Conservation (phyloP, 768 basidiomycete genomes). For the Mycena epipterygia region DNA sequence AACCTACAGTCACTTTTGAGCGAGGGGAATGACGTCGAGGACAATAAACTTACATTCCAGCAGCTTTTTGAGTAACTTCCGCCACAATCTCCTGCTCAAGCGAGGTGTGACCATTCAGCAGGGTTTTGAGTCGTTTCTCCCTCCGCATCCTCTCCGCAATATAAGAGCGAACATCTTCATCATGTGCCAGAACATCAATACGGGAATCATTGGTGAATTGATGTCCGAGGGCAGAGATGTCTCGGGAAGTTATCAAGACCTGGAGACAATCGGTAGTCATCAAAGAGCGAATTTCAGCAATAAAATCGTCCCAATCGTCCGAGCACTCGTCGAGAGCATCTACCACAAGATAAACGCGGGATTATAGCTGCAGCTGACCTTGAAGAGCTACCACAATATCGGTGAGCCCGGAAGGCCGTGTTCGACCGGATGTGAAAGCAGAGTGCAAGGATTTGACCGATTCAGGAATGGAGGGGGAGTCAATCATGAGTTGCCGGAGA, state of each 20-base stretch:
- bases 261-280: not conserved
- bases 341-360: not conserved
- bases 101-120: not conserved
- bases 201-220: not conserved
- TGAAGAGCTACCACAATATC: not conserved
- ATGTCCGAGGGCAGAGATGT: not conserved
- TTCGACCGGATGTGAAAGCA: not conserved
- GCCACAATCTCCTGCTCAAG: too few relatives aligned
- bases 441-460: not conserved
- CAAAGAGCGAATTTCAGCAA: not conserved
- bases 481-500: not conserved
- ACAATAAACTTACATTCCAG: not conserved
- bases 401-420: not conserved
- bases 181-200: not conserved
- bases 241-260: too few relatives aligned
- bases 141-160: not conserved
- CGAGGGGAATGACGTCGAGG: not conserved
- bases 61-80: too few relatives aligned
- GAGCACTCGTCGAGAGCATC: conserved; percentile 3
- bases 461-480: not conserved
- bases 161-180: not conserved
- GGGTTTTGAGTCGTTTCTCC: not conserved
- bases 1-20: not conserved
- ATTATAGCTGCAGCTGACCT: too few relatives aligned
- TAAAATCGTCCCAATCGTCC: not conserved